Conservation (phyloP, 257 asterid species). For the Capsicum baccatum region DNA sequence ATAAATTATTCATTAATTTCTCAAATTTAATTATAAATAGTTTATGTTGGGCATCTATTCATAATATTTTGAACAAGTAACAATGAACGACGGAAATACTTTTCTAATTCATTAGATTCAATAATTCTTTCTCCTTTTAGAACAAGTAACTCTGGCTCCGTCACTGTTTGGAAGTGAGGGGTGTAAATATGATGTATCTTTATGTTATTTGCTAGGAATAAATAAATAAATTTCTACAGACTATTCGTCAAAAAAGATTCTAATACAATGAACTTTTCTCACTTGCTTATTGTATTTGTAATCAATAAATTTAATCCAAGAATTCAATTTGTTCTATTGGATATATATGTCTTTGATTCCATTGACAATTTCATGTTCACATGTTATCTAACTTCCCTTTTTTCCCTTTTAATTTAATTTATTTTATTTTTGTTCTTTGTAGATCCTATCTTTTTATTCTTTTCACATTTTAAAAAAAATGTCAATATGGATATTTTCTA, state of each 20-base stretch:
- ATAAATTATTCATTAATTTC: no score
- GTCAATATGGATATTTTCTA: neutral
- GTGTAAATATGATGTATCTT: no score
- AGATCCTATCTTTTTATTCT: neutral
- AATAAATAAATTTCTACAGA: neutral
- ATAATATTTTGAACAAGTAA: no score
- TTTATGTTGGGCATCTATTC: no score
- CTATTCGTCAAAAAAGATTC: neutral
- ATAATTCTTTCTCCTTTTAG: no score
- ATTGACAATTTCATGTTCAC: constrained; percentile 16
- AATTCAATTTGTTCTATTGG: neutral
- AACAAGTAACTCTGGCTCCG: no score
- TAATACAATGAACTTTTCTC: neutral
- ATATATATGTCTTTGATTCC: neutral
- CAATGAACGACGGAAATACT: no score
- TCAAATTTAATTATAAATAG: no score
- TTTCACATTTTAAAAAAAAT: neutral
- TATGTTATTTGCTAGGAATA: neutral
- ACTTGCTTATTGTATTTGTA: neutral
- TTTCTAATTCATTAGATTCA: no score
- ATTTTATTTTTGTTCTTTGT: constrained; percentile 15
- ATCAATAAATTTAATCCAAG: neutral
- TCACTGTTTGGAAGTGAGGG: no score
- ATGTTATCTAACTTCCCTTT: neutral
- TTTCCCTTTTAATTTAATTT: neutral